phyloP scores from a whole-genome alignment of 1,284 basidiomycete genomes.

The Cystobasidium sp. region DNA sequence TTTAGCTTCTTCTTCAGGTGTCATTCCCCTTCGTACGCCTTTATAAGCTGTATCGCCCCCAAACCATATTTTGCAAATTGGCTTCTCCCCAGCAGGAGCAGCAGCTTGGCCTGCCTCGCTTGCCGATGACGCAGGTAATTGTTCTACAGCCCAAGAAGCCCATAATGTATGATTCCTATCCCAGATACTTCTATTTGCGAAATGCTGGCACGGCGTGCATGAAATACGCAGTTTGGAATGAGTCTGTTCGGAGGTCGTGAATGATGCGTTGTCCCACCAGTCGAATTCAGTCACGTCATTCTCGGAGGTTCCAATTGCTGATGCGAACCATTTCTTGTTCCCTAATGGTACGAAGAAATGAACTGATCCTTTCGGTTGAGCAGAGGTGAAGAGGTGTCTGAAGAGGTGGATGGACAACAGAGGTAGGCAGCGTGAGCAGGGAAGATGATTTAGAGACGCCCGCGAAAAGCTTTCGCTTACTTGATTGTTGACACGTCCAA shows the following conservation, averaged over 20 bases:
- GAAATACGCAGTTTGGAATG: slow-evolving; percentile 56
- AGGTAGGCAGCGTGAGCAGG: not conserved
- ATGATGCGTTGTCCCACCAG: slow-evolving; percentile 68
- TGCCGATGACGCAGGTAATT: slow-evolving; percentile 31
- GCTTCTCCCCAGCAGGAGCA: not conserved
- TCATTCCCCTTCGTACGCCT: slow-evolving; percentile 55
- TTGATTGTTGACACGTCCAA: not conserved
- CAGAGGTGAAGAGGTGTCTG: slow-evolving; percentile 53
- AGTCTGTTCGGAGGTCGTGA: slow-evolving; percentile 52
- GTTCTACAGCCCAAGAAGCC: slow-evolving; percentile 66
- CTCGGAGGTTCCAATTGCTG: slow-evolving; percentile 58
- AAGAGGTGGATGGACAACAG: not conserved
- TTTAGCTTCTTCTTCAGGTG: slow-evolving; percentile 62
- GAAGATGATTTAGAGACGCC: too few relatives aligned
- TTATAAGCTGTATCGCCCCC: slow-evolving; percentile 71
- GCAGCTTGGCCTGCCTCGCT: slow-evolving; percentile 25
- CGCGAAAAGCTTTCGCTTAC: not conserved
- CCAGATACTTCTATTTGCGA: slow-evolving; percentile 61
- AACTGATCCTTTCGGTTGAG: slow-evolving; percentile 50
- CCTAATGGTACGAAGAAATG: slow-evolving; percentile 69
- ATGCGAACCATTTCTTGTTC: slow-evolving; percentile 63
- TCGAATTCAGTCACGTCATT: slow-evolving; percentile 66
- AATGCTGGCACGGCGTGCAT: slow-evolving; percentile 65
- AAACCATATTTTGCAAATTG: slow-evolving; percentile 64
- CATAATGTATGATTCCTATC: slow-evolving; percentile 66